These are phyloP conservation scores for Thelephora ganbajun DNA, from an alignment of 768 basidiomycete genomes.

Conservation along the genomic window DNA sequence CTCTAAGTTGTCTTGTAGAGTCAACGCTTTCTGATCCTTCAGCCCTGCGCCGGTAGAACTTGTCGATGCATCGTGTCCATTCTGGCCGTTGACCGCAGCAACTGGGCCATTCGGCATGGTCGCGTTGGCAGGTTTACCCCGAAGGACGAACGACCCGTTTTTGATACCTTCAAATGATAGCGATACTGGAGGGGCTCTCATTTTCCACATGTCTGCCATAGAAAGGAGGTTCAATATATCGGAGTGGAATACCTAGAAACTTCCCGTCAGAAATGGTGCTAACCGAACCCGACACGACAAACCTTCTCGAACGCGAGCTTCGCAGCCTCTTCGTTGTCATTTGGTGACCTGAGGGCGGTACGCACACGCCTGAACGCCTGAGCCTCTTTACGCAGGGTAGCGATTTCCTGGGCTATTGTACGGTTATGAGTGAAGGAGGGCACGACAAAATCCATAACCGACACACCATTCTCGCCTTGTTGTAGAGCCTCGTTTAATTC, in stretches of 20 bases:
- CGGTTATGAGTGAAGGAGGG: slow-evolving; percentile 16
- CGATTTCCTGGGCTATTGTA: slow-evolving; percentile 65
- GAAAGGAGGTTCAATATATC: slow-evolving; percentile 82
- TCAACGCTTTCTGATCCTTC: slow-evolving; percentile 72
- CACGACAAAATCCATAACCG: neutral
- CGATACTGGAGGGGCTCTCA: slow-evolving; percentile 73
- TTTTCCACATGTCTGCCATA: slow-evolving; percentile 97
- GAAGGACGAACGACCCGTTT: slow-evolving; percentile 42
- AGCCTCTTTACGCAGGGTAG: slow-evolving; percentile 78
- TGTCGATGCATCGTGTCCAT: slow-evolving; percentile 6
- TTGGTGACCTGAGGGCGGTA: slow-evolving; percentile 37
- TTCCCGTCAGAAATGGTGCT: neutral
- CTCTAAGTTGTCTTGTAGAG: slow-evolving; percentile 65
- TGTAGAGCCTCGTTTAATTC: slow-evolving; percentile 90
- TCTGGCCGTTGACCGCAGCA: slow-evolving; percentile 7
- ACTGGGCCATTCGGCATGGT: slow-evolving; percentile 13
- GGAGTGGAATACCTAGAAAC: slow-evolving; percentile 61
- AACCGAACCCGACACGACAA: neutral
- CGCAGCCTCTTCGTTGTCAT: slow-evolving; percentile 34
- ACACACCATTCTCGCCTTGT: slow-evolving; percentile 82
- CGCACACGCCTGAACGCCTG: slow-evolving; percentile 79
- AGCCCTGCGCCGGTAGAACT: slow-evolving; percentile 23
- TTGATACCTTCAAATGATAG: slow-evolving; percentile 72
- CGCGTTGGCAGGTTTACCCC: slow-evolving; percentile 8
- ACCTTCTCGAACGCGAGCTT: slow-evolving; percentile 80